Conservation (phyloP, 352 stramenopile species). For the Elongisporangium prolatum region DNA sequence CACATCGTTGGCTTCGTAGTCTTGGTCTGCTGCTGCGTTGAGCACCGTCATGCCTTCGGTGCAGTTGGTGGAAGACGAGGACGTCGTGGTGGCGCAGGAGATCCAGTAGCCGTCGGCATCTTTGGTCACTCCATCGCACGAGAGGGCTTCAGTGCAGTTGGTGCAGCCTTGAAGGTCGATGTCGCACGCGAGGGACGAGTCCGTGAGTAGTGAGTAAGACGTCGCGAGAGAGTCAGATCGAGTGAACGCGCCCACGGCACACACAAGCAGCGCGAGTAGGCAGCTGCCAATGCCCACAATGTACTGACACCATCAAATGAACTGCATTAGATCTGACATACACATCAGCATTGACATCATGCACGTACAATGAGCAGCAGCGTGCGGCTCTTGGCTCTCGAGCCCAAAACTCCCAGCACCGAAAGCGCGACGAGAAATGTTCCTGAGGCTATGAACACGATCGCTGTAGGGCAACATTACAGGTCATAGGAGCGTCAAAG, state of each 20-base stretch:
- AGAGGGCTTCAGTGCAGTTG: constrained; percentile 58
- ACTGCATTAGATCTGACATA: constrained; percentile 2
- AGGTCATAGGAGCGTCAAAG: neutral
- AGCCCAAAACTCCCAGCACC: constrained; percentile 60
- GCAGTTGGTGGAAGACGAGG: constrained; percentile 22
- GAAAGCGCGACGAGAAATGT: constrained; percentile 62
- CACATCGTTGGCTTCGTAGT: constrained; percentile 60
- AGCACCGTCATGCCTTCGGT: constrained; percentile 50
- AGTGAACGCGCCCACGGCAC: constrained; percentile 57
- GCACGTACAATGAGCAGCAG: constrained; percentile 71
- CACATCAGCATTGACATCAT: neutral
- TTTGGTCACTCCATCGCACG: constrained; percentile 40
- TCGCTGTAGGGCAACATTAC: constrained; percentile 16
- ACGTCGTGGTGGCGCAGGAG: constrained; percentile 23
- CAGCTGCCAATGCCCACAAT: constrained; percentile 59
- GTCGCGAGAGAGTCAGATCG: constrained; percentile 54
- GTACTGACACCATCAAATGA: constrained; percentile 33
- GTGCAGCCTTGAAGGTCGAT: constrained; percentile 60
- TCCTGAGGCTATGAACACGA: constrained; percentile 70
- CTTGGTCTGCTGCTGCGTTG: constrained; percentile 41
- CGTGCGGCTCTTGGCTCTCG: constrained; percentile 65
- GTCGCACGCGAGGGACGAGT: constrained; percentile 54
- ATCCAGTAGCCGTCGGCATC: constrained; percentile 32
- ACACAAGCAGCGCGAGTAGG: constrained; percentile 56
- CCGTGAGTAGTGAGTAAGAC: constrained; percentile 25